Conservation (phyloP, 2,329 filamentous ascomycete species). For the Ophiostoma tasmaniense region DNA sequence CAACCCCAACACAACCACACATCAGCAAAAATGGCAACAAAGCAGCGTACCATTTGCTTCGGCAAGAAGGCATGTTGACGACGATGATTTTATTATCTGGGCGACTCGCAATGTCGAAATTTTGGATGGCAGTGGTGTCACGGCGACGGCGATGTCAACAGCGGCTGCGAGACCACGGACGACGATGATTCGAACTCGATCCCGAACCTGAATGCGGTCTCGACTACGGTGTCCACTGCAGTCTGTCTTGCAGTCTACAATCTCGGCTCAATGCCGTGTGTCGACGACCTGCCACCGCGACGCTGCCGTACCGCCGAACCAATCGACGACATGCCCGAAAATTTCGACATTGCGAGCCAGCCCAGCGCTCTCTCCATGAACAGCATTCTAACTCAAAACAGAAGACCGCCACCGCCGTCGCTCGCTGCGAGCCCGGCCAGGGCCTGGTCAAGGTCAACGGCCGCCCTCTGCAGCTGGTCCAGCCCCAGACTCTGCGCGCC, state of each 20-base stretch:
- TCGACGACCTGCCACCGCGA: background rate
- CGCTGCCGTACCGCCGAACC: background rate
- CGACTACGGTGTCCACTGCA: too few species aligned
- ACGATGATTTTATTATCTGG: background rate
- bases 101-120: background rate
- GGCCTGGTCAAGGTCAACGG: conserved; percentile 98
- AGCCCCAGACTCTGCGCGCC: conserved; percentile 22
- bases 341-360: background rate
- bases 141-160: background rate
- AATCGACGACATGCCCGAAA: background rate
- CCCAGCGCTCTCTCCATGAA: background rate
- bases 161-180: conserved; percentile 1
- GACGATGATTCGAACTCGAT: background rate
- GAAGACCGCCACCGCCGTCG: conserved; percentile 82
- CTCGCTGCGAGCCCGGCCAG: conserved; percentile 64
- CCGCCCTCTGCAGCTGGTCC: conserved; percentile 57
- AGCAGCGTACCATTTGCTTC: conserved; percentile 92
- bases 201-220: background rate
- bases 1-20: conserved; percentile 14
- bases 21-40: conserved; percentile 60
- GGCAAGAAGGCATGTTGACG: conserved; percentile 62
- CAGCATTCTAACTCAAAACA: conserved; percentile 14
- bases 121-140: background rate
- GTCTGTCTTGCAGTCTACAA: background rate
- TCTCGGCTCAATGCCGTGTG: background rate